phyloP scores from a whole-genome alignment of 129 eudicot genomes.

The carrot (Daucus carota) region DH1_v3.0 NC_030382.2:52437501-52438000 shows the following conservation, averaged over 20 bases:
- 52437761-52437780: constrained; percentile 6
- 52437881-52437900: constrained; percentile 2
- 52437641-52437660: constrained; percentile 15
- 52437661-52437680: constrained; percentile 3
- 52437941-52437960: constrained; percentile 3
- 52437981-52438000: constrained; percentile 21
- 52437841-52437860: not conserved
- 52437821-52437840: constrained; percentile 10
- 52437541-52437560: constrained; percentile 9
- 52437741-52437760: constrained; percentile 14
- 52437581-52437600: constrained; percentile 10
- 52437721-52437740: constrained; percentile 18
- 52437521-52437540: not conserved
- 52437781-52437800: constrained; percentile 15
- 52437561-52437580: not conserved
- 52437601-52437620: not conserved
- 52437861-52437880: not conserved
- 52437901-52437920: constrained; percentile 19
- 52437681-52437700: constrained; percentile 5
- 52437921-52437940: constrained; percentile 19
- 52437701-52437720: constrained; percentile 26
- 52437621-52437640: not conserved
- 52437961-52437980: constrained; percentile 17
- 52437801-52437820: constrained; percentile 19
- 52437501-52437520: not conserved